A percentile compares a stretch with the other conserved stretches of the same genome.
These are phyloP conservation scores for Sugiyamaella mastotermitis DNA, from an alignment of 805 yeast genomes.

Conservation along the genomic window DNA sequence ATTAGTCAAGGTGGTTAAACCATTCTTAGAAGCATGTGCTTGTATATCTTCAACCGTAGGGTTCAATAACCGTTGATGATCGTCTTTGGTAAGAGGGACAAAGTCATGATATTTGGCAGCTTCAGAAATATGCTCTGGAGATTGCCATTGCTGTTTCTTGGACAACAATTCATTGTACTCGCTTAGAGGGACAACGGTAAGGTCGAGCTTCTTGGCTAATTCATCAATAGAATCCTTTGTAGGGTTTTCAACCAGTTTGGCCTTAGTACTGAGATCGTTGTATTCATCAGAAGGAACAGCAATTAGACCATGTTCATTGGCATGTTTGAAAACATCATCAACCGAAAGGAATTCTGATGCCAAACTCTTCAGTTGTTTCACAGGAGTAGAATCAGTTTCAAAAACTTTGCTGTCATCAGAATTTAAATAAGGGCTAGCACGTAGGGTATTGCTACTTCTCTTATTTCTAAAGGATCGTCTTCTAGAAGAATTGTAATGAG, in stretches of 20 bases:
- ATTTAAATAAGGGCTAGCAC: conserved; percentile 6
- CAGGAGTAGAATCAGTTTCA: conserved; percentile 8
- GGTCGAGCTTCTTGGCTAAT: neutral
- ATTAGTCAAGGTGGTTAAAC: conserved; percentile 17
- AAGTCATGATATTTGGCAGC: too few relatives aligned
- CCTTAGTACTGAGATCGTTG: conserved; percentile 11
- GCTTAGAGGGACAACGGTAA: neutral
- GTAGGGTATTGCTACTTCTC: conserved; percentile 9
- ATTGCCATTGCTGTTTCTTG: too few relatives aligned
- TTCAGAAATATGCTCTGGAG: too few relatives aligned
- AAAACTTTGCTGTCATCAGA: too few relatives aligned
- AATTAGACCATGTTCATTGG: conserved; percentile 22
- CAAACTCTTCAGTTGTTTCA: conserved; percentile 12
- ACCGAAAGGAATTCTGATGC: conserved; percentile 24
- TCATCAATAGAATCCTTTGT: conserved; percentile 1
- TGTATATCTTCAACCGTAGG: conserved; percentile 18
- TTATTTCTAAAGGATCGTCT: conserved; percentile 11
- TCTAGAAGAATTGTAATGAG: conserved; percentile 7
- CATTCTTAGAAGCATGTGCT: conserved; percentile 20
- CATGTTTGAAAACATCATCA: conserved; percentile 21
- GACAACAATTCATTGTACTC: conserved; percentile 5
- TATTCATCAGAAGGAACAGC: conserved; percentile 21
- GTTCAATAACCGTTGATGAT: too few relatives aligned
- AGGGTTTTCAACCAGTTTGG: conserved; percentile 18
- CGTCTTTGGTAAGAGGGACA: too few relatives aligned